Evolutionary conservation across 2,329 filamentous ascomycete genomes (phyloP).

Genomic region (Sporothrix schenckii): DNA sequence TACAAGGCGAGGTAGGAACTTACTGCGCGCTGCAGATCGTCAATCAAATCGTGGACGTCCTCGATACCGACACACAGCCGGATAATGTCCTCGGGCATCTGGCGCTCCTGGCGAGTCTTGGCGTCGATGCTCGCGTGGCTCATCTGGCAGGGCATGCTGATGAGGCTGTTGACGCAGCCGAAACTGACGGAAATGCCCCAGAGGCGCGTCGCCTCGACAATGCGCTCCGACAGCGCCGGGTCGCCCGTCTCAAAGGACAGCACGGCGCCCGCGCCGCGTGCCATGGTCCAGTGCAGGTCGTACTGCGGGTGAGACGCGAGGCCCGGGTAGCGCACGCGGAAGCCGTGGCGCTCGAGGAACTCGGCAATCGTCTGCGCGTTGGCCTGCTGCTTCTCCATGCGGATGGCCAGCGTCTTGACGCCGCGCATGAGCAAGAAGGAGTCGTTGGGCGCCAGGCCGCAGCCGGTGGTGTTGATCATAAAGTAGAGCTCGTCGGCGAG

Average conservation of each 20-base stretch:
- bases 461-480: slow-evolving; percentile 95
- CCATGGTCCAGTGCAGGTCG: slow-evolving; percentile 93
- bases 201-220: slow-evolving; percentile 87
- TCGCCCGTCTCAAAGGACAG: slow-evolving; percentile 96
- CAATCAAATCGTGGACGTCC: slow-evolving; percentile 86
- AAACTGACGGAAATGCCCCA: slow-evolving; percentile 98
- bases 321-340: slow-evolving; percentile 93
- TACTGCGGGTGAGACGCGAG: slow-evolving; percentile 95
- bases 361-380: slow-evolving; percentile 90
- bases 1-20: slow-evolving; percentile 43
- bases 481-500: slow-evolving; percentile 92
- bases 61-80: slow-evolving; percentile 95
- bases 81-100: slow-evolving; percentile 97
- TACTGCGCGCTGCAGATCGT: slow-evolving; percentile 89
- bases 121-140: slow-evolving; percentile 98
- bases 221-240: slow-evolving; percentile 78
- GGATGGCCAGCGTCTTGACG: slow-evolving; percentile 93
- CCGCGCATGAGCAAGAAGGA: slow-evolving; percentile 94
- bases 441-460: slow-evolving; percentile 91
- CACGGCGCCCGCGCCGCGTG: slow-evolving; percentile 89
- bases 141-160: slow-evolving; percentile 99
- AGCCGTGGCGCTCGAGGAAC: slow-evolving; percentile 88
- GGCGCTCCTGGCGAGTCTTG: slow-evolving; percentile 83
- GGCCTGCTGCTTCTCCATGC: slow-evolving; percentile 97
- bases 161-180: slow-evolving; percentile 96